These are phyloP conservation scores for Eucalyptus pauciflora DNA, from an alignment of 345 rosid genomes.

Conservation along the genomic window DNA sequence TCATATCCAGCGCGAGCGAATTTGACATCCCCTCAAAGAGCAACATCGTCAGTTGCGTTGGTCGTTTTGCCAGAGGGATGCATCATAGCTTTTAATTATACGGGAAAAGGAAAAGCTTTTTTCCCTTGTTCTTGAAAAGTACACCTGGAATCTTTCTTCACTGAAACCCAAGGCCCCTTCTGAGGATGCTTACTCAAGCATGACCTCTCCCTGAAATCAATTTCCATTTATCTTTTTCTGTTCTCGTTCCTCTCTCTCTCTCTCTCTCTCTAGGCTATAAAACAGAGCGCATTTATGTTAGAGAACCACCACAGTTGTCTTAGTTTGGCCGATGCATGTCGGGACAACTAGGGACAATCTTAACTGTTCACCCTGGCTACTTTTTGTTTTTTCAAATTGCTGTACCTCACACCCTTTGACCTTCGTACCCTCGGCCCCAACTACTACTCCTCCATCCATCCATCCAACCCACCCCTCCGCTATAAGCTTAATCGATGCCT, in stretches of 20 bases:
- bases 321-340: not conserved
- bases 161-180: not conserved
- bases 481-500: not conserved
- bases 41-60: not conserved
- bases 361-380: slow-evolving; percentile 16
- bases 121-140: not conserved
- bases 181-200: not conserved
- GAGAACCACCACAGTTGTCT: not conserved
- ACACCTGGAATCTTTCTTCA: not conserved
- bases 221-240: not conserved
- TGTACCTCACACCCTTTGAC: not conserved
- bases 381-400: not conserved
- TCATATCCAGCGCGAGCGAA: not conserved
- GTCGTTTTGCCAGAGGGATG: not conserved
- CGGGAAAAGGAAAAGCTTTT: not conserved
- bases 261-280: not conserved
- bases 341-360: slow-evolving; percentile 40
- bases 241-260: too few species aligned
- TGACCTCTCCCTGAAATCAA: not conserved
- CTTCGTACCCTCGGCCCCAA: not conserved
- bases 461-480: not conserved
- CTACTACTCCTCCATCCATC: not conserved
- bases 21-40: not conserved
- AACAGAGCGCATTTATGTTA: not conserved
- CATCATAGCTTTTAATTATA: not conserved